Percentiles rank a stretch among this genome's conserved stretches.
Evolutionary conservation across 2,329 filamentous ascomycete genomes (phyloP).

Genomic region (Epichloe aotearoae): DNA sequence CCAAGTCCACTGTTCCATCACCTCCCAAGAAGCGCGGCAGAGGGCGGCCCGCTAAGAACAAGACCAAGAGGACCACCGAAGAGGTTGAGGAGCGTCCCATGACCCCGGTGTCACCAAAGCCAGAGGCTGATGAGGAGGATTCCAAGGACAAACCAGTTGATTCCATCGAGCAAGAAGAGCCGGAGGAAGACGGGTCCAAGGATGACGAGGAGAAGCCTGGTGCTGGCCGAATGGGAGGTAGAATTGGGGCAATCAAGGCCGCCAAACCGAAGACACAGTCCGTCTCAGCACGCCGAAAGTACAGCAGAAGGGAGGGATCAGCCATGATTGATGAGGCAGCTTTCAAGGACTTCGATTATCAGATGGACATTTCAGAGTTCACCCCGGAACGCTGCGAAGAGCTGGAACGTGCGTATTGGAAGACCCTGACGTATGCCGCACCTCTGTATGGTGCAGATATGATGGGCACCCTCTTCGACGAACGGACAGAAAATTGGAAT

Average conservation of each 20-base stretch:
- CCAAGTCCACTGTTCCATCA: slow-evolving; percentile 19
- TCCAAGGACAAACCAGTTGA: slow-evolving; percentile 24
- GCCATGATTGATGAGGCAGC: slow-evolving; percentile 78
- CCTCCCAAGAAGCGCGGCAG: slow-evolving; percentile 27
- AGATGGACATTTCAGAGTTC: slow-evolving; percentile 75
- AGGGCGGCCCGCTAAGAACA: slow-evolving; percentile 25
- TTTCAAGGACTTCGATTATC: slow-evolving; percentile 85
- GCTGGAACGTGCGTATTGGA: slow-evolving; percentile 92
- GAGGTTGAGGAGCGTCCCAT: slow-evolving; percentile 40
- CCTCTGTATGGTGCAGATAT: slow-evolving; percentile 95
- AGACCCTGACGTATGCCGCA: slow-evolving; percentile 85
- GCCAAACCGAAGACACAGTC: slow-evolving; percentile 54
- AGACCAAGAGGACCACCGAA: slow-evolving; percentile 24
- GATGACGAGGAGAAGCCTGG: slow-evolving; percentile 31
- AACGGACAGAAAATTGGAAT: slow-evolving; percentile 77
- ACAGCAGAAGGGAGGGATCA: slow-evolving; percentile 64
- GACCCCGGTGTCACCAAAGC: slow-evolving; percentile 43
- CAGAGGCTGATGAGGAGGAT: slow-evolving; percentile 19
- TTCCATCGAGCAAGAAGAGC: slow-evolving; percentile 35
- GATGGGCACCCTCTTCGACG: slow-evolving; percentile 87
- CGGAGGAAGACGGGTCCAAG: slow-evolving; percentile 23
- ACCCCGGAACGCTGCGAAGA: slow-evolving; percentile 88
- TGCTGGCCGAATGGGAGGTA: slow-evolving; percentile 17
- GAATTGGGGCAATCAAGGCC: slow-evolving; percentile 36
- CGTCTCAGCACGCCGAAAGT: slow-evolving; percentile 75